Evolutionary conservation across 495 filamentous ascomycete genomes (phyloP).

Genomic region (Tuber aestivum): DNA sequence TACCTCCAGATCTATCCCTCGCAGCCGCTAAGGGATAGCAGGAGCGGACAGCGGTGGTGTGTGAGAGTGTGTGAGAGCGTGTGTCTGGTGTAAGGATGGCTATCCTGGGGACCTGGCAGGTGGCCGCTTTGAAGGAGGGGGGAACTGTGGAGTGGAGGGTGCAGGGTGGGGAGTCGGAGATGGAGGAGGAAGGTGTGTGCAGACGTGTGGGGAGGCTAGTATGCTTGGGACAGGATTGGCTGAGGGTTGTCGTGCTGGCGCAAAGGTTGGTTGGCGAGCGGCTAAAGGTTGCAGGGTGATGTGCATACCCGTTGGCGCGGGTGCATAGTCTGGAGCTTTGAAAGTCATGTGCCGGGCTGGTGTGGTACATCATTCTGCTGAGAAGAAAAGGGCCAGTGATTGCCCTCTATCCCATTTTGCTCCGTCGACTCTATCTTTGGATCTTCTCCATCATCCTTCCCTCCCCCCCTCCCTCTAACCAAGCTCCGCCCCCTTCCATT

Average conservation of each 20-base stretch:
- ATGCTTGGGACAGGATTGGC: slow-evolving; percentile 32
- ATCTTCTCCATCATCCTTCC: slow-evolving; percentile 15
- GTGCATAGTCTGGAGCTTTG: slow-evolving; percentile 37
- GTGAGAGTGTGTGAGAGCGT: neutral
- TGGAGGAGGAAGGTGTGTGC: slow-evolving; percentile 9
- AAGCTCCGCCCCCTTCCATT: slow-evolving; percentile 22
- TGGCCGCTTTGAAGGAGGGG: neutral
- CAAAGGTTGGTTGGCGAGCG: slow-evolving; percentile 38
- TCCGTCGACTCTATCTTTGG: slow-evolving; percentile 41
- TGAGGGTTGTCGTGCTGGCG: slow-evolving; percentile 28
- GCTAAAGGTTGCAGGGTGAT: slow-evolving; percentile 40
- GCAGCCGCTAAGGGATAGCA: neutral
- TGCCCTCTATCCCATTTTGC: slow-evolving; percentile 19
- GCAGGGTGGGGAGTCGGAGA: neutral
- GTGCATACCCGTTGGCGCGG: slow-evolving; percentile 42
- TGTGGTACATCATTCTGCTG: slow-evolving; percentile 38
- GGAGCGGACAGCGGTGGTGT: neutral
- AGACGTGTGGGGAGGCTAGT: slow-evolving; percentile 26
- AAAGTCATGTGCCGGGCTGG: slow-evolving; percentile 39
- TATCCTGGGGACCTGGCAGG: neutral
- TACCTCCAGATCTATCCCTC: neutral
- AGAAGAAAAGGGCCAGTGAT: slow-evolving; percentile 27
- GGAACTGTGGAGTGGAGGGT: neutral
- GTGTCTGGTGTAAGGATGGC: slow-evolving; percentile 8
- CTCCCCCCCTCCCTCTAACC: slow-evolving; percentile 15